Conservation (phyloP, 352 stramenopile genomes). For the Phytopythium kandeliae region DNA sequence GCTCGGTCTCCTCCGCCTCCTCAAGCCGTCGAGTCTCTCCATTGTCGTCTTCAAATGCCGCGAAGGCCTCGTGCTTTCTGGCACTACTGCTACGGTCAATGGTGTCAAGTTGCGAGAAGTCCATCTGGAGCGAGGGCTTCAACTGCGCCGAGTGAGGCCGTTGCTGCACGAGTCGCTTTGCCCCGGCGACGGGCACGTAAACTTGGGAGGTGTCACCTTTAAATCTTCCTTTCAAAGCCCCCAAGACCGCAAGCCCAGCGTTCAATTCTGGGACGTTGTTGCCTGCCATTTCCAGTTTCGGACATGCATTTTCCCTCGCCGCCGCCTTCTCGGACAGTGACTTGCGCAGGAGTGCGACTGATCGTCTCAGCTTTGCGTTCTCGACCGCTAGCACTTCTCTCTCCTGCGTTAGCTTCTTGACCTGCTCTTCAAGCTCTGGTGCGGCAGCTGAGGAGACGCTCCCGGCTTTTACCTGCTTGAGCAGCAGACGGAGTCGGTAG, state of each 20-base stretch:
- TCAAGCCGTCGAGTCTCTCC: conserved; percentile 15
- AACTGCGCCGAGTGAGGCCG: conserved; percentile 6
- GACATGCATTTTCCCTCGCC: neutral
- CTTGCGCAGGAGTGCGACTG: conserved; percentile 16
- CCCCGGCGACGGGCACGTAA: neutral
- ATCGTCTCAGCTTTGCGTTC: conserved; percentile 45
- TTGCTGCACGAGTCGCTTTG: conserved; percentile 5
- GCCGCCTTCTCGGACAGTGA: conserved; percentile 5
- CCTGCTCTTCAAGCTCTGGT: conserved; percentile 34
- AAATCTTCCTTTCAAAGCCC: neutral
- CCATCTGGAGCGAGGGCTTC: conserved; percentile 23
- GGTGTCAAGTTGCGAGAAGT: conserved; percentile 11
- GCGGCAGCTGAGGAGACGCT: conserved; percentile 12
- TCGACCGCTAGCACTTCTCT: conserved; percentile 39
- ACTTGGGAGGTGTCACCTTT: conserved; percentile 3
- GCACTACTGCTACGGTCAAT: neutral
- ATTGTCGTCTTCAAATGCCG: conserved; percentile 14
- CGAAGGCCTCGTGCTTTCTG: conserved; percentile 9
- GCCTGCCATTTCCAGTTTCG: neutral
- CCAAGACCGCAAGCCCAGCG: too few species aligned
- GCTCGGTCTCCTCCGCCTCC: conserved; percentile 13
- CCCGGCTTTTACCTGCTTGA: conserved; percentile 37
- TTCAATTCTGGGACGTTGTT: neutral
- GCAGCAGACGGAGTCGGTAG: conserved; percentile 41
- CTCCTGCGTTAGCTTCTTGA: conserved; percentile 28